Base-by-base conservation (phyloP, 2,329 filamentous ascomycete species). In the Ilyonectria sp. region DNA sequence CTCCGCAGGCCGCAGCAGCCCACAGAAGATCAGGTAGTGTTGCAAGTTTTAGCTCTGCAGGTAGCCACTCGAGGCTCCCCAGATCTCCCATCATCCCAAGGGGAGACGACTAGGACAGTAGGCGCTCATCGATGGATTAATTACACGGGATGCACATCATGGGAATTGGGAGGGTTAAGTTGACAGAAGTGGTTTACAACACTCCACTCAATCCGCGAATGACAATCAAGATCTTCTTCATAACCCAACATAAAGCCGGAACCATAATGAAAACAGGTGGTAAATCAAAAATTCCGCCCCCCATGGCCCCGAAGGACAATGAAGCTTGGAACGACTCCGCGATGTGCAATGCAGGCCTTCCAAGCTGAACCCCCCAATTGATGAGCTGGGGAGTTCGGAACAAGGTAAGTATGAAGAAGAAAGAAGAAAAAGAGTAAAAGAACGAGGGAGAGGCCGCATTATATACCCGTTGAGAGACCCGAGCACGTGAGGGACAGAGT, bases 391-490 rank as follows among this genome's bases (percentile, higher is more conserved):
- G 70, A 73, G 68, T 73, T 78, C 80, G 78, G 76, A 81, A 81
- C 81, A 86, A 86, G 84, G 84, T 86, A 86, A 86, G 85, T 86
- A 86, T 86, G 82, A 84, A 82, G 81, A 84, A 79, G 79, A 77
- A 81, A 77, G 40, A 43, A 75, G 72, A 77, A 70, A 72, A 78
- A 78, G 72, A 68, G 68, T 65, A 13, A 66, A 65, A 75, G 47
- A 0, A 2, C 2, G 65, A 53, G 11, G 59, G 31, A 19, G 26
- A 49, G 52, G 43, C 15, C 44, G 10, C 8, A 2, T 52, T 83
- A 77, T 82, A 82, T 35, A n/a, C 55, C 55, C 10, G 17, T 15
- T 6, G 13, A n/a, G 23, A 23, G 40, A 31, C 23, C 40, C 40
- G 40, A 46, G 55, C 55, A 47, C 55, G 55, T 46, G 43, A 29